Percentiles rank a stretch among this genome's conserved stretches.
phyloP scores from a whole-genome alignment of 306 rosid species.

The Glycine soja region DNA sequence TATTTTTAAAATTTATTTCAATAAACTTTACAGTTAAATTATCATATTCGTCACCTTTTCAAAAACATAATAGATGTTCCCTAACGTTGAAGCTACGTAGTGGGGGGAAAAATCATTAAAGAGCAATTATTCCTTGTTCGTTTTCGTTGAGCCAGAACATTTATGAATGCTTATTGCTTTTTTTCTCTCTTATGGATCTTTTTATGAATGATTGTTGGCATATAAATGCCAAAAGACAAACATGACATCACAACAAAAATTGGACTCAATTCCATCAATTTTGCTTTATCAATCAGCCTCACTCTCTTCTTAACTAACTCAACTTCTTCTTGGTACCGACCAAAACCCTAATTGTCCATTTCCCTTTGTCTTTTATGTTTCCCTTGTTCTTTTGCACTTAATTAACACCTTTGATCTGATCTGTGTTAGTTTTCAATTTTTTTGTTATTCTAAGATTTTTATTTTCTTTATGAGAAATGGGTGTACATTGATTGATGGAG shows the following conservation, averaged over 20 bases:
- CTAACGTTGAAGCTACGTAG: background rate
- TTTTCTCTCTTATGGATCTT: conserved; percentile 17
- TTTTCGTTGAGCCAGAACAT: conserved; percentile 14
- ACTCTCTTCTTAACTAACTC: conserved; percentile 47
- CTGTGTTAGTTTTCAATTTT: conserved; percentile 39
- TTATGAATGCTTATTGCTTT: background rate
- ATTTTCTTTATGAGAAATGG: conserved; percentile 30
- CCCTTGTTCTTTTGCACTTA: conserved; percentile 26
- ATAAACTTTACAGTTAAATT: background rate
- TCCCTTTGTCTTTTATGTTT: background rate
- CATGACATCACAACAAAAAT: conserved; percentile 40
- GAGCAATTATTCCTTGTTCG: conserved; percentile 10
- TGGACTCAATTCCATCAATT: conserved; percentile 44
- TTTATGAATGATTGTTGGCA: background rate
- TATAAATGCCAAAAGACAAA: conserved; percentile 43
- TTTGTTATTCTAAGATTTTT: conserved; percentile 41
- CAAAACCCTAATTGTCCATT: conserved; percentile 59
- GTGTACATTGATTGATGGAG: conserved; percentile 43
- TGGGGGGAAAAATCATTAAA: background rate
- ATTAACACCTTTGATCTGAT: conserved; percentile 52
- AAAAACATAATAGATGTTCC: background rate
- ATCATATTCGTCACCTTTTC: background rate
- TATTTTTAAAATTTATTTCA: background rate
- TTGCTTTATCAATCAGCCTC: conserved; percentile 57
- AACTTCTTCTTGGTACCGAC: conserved; percentile 43